Conservation (phyloP, 2,329 filamentous ascomycete species). For the Talaromyces sp. region DNA sequence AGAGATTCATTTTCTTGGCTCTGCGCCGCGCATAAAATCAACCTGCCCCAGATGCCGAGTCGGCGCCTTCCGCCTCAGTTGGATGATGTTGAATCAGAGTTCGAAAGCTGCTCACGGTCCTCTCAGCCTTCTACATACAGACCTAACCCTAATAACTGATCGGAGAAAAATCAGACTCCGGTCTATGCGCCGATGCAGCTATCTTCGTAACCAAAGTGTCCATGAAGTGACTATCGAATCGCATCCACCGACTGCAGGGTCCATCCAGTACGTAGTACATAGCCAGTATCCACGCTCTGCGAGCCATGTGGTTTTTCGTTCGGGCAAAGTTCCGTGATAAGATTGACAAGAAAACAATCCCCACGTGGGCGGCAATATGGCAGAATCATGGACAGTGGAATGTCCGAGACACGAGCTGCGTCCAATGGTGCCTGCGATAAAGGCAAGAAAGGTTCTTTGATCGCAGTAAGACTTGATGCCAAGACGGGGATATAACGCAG, state of each 20-base stretch:
- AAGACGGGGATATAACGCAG: slow-evolving; percentile 1
- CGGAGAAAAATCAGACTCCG: neutral
- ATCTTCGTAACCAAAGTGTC: neutral
- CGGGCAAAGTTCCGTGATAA: neutral
- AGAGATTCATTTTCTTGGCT: neutral
- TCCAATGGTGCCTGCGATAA: neutral
- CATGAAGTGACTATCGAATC: neutral
- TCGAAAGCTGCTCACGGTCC: neutral
- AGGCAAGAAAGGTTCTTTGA: neutral
- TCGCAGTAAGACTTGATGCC: neutral
- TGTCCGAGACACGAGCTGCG: neutral
- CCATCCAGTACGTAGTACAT: neutral
- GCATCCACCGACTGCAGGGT: neutral
- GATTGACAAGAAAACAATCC: neutral
- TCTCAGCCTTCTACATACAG: neutral
- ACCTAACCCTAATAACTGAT: neutral
- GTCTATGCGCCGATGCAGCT: neutral
- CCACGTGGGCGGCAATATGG: neutral
- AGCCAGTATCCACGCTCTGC: neutral
- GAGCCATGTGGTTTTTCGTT: neutral
- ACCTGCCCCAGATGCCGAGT: neutral
- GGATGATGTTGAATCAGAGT: neutral
- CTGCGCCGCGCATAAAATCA: neutral
- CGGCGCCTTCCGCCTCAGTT: neutral
- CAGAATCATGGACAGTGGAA: neutral